A percentile compares a stretch with the other conserved stretches of the same genome.
Evolutionary conservation across 164 flowering plant species (phyloP).

Genomic region (Piper betle): DNA sequence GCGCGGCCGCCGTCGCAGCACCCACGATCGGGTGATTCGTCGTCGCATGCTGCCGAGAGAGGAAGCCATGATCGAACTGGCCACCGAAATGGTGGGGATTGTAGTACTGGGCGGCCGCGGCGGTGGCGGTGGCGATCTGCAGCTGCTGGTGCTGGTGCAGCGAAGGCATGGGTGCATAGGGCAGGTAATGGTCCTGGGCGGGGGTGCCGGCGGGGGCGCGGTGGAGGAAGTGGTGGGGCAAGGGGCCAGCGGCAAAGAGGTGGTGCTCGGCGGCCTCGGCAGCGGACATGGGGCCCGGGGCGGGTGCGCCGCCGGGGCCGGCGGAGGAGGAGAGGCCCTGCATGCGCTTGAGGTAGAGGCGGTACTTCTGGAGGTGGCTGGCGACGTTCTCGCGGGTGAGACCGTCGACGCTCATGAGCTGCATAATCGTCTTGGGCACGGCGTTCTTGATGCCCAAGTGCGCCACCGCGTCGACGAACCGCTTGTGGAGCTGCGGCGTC

Average conservation of each 20-base stretch:
- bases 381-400: constrained; percentile 95
- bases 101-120: constrained; percentile 35
- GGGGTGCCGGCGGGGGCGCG: constrained; percentile 13
- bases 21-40: constrained; percentile 26
- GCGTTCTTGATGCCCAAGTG: constrained; percentile 98
- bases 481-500: constrained; percentile 98
- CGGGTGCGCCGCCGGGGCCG: constrained; percentile 20
- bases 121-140: constrained; percentile 16
- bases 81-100: constrained; percentile 60
- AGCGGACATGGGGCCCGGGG: constrained; percentile 16
- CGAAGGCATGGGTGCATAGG: constrained; percentile 52
- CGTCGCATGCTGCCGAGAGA: constrained; percentile 28
- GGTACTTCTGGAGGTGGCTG: constrained; percentile 89
- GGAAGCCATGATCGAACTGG: constrained; percentile 62
- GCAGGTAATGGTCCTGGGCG: constrained; percentile 50
- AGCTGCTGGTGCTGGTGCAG: constrained; percentile 39
- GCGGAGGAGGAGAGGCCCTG: constrained; percentile 62
- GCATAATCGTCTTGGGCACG: constrained; percentile 99
- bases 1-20: constrained; percentile 19
- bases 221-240: constrained; percentile 78
- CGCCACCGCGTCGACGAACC: constrained; percentile 96
- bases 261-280: constrained; percentile 75
- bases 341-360: constrained; percentile 87
- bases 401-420: constrained; percentile 98
- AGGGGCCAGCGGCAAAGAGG: constrained; percentile 78